phyloP scores from a whole-genome alignment of 2,329 filamentous ascomycete species.

The Talaromyces sp. region DNA sequence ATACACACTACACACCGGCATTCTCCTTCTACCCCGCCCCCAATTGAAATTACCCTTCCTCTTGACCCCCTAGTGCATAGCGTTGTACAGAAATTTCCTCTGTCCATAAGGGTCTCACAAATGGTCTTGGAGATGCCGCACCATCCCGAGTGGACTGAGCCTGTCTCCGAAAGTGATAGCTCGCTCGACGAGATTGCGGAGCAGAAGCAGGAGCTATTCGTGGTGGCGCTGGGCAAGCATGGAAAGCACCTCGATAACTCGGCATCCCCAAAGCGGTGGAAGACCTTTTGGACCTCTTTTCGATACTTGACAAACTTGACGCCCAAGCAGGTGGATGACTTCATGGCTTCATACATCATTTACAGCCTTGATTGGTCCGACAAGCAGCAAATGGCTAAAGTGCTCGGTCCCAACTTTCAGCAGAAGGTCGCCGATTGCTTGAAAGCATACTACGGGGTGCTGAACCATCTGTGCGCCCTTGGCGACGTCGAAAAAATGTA shows the following conservation, averaged over 20 bases:
- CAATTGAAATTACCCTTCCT: not conserved
- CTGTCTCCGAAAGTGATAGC: constrained; percentile 28
- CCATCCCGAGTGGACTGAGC: constrained; percentile 21
- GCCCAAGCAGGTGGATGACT: constrained; percentile 57
- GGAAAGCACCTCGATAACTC: constrained; percentile 46
- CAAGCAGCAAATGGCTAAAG: constrained; percentile 52
- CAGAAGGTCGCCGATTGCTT: constrained; percentile 56
- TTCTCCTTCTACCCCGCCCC: not conserved
- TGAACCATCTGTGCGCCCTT: constrained; percentile 59
- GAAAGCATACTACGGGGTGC: constrained; percentile 56
- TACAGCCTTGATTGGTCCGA: constrained; percentile 60
- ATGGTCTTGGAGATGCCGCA: constrained; percentile 19
- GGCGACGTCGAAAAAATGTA: constrained; percentile 63
- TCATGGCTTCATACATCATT: constrained; percentile 60
- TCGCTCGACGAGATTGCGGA: constrained; percentile 29
- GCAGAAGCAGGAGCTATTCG: constrained; percentile 25
- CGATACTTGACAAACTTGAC: constrained; percentile 54
- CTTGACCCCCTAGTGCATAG: no score
- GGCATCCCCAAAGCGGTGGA: constrained; percentile 52
- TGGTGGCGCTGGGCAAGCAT: constrained; percentile 20
- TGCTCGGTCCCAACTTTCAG: constrained; percentile 54
- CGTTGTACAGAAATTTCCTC: constrained; percentile 7
- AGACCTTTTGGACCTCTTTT: constrained; percentile 55
- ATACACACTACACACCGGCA: not conserved
- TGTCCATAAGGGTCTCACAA: constrained; percentile 22